A percentile compares a stretch with the other conserved stretches of the same genome.
Conservation (phyloP, 1,284 basidiomycete genomes). For the Ceratobasidium sp. region DNA sequence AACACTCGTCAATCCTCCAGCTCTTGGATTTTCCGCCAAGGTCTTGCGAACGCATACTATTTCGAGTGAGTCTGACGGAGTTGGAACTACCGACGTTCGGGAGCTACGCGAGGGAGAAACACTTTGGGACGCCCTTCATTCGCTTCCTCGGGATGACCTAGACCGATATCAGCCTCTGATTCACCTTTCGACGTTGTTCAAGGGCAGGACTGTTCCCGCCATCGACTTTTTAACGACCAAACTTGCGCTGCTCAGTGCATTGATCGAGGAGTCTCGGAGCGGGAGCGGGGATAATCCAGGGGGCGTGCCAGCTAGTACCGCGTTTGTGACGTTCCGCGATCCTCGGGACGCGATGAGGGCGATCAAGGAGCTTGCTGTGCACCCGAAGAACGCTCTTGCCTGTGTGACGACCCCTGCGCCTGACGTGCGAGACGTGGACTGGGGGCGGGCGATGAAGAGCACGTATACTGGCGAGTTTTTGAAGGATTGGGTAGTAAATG, state of each 20-base stretch:
- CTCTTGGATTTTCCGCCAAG: conserved; percentile 31
- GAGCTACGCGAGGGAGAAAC: conserved; percentile 57
- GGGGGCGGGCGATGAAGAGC: conserved; percentile 83
- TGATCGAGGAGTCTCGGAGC: conserved; percentile 83
- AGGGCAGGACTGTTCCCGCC: conserved; percentile 81
- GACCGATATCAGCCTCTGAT: conserved; percentile 89
- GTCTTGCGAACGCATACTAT: conserved; percentile 31
- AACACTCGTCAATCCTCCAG: conserved; percentile 32
- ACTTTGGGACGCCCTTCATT: conserved; percentile 83
- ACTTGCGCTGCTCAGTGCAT: conserved; percentile 80
- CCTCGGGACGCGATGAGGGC: conserved; percentile 79
- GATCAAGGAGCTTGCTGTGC: conserved; percentile 80
- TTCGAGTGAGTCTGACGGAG: background rate
- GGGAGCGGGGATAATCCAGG: conserved; percentile 70
- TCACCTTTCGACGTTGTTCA: conserved; percentile 78
- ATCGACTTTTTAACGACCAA: conserved; percentile 93
- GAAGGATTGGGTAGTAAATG: conserved; percentile 83
- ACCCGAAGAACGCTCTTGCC: conserved; percentile 80
- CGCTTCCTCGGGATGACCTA: conserved; percentile 78
- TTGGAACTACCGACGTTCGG: conserved; percentile 11
- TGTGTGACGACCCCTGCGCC: conserved; percentile 86
- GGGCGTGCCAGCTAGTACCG: conserved; percentile 78
- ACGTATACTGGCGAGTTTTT: conserved; percentile 82
- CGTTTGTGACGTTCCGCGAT: conserved; percentile 87
- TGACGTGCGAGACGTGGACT: conserved; percentile 87